Evolutionary conservation across 495 filamentous ascomycete genomes (phyloP).

Genomic region (Neurospora sp.): DNA sequence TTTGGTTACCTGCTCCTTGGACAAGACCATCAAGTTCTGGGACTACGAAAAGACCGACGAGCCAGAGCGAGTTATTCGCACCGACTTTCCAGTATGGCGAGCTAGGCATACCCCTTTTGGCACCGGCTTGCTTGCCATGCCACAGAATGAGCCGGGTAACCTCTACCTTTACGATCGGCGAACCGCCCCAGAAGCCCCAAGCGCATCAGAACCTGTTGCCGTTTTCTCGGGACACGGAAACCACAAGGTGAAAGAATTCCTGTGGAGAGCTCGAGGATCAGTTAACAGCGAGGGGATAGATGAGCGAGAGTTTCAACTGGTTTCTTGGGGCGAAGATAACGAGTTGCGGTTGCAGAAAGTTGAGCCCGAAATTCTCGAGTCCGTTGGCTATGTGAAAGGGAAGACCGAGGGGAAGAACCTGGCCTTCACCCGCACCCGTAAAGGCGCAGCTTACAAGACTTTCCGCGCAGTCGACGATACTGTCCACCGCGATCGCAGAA

Average conservation of each 20-base stretch:
- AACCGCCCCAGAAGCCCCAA: constrained; percentile 26
- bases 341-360: constrained; percentile 72
- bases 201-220: constrained; percentile 48
- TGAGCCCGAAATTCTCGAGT: constrained; percentile 49
- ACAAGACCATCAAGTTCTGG: constrained; percentile 93
- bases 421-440: constrained; percentile 71
- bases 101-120: constrained; percentile 93
- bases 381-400: constrained; percentile 70
- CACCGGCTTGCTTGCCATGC: constrained; percentile 80
- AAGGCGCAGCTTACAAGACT: constrained; percentile 76
- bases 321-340: constrained; percentile 86
- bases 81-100: constrained; percentile 83
- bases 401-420: constrained; percentile 53
- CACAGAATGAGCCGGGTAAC: constrained; percentile 73
- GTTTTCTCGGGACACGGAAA: constrained; percentile 71
- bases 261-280: constrained; percentile 81
- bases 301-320: constrained; percentile 82
- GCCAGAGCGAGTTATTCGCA: constrained; percentile 65
- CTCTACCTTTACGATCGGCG: constrained; percentile 80
- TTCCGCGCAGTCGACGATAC: constrained; percentile 58
- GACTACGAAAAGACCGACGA: constrained; percentile 58
- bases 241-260: constrained; percentile 83
- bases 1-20: constrained; percentile 79
- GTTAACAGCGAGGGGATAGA: constrained; percentile 59
- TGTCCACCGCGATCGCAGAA: constrained; percentile 30